Percentiles rank a stretch among this genome's conserved stretches.
phyloP scores from a whole-genome alignment of 2,329 filamentous ascomycete genomes.

The Chaetomiaceae sp. region DNA sequence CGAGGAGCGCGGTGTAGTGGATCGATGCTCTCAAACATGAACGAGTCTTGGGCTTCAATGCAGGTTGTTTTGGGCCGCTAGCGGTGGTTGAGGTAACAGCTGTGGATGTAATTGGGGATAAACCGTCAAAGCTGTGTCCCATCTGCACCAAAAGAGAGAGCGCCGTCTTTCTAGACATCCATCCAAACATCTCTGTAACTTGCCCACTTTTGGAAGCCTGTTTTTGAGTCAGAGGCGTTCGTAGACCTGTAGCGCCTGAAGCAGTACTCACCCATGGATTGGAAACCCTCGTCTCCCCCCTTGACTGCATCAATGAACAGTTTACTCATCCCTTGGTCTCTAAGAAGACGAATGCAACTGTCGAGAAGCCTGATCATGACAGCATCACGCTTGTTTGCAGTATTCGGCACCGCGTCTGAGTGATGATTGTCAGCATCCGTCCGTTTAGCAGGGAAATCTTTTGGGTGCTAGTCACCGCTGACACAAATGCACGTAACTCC shows the following conservation, averaged over 20 bases:
- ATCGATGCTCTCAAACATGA: too few species aligned
- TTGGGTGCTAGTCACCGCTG: slow-evolving; percentile 40
- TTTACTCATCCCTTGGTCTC: slow-evolving; percentile 46
- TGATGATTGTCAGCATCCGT: slow-evolving; percentile 1
- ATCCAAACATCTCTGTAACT: slow-evolving; percentile 54
- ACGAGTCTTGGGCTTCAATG: too few species aligned
- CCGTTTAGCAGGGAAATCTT: background rate
- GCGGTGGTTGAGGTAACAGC: too few species aligned
- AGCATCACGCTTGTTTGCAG: slow-evolving; percentile 43
- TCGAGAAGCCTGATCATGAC: slow-evolving; percentile 52
- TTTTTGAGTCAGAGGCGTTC: background rate
- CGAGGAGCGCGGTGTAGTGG: too few species aligned
- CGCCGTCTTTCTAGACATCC: slow-evolving; percentile 29
- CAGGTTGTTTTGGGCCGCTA: too few species aligned
- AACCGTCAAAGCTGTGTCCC: background rate
- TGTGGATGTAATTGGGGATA: background rate
- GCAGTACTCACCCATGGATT: slow-evolving; percentile 46
- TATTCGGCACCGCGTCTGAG: slow-evolving; percentile 41
- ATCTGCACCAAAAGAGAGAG: background rate
- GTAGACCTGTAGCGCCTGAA: background rate
- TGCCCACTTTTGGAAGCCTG: slow-evolving; percentile 57
- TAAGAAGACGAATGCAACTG: slow-evolving; percentile 45
- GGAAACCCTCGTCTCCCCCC: slow-evolving; percentile 47
- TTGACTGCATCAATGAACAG: slow-evolving; percentile 55
- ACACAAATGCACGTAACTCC: slow-evolving; percentile 60